phyloP scores from a whole-genome alignment of 2,329 filamentous ascomycete genomes.

The Epichloe amarillans region DNA sequence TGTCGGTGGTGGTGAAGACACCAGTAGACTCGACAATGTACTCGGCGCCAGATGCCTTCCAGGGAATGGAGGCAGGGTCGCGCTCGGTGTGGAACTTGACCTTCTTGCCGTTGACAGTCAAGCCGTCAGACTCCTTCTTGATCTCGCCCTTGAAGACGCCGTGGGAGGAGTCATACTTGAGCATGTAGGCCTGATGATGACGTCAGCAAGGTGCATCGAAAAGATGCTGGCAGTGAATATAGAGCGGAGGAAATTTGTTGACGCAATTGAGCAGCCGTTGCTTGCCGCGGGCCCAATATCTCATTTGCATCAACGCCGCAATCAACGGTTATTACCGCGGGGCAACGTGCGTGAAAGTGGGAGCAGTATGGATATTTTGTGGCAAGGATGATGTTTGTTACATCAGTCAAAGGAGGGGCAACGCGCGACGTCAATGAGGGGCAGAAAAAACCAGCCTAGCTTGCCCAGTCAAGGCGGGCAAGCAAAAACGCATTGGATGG shows the following conservation, averaged over 20 bases:
- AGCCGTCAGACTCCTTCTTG: conserved; percentile 53
- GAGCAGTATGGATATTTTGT: not conserved
- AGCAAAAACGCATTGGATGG: not conserved
- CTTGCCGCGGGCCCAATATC: too few species aligned
- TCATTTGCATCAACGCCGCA: not conserved
- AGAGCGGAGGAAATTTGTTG: not conserved
- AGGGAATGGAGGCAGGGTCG: conserved; percentile 82
- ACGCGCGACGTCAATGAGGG: conserved; percentile 3
- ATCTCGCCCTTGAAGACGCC: conserved; percentile 91
- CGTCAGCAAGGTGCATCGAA: not conserved
- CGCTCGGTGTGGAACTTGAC: conserved; percentile 90
- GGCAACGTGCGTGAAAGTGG: not conserved
- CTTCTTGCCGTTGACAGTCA: conserved; percentile 87
- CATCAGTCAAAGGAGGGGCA: conserved; percentile 8
- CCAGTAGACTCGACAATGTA: conserved; percentile 97
- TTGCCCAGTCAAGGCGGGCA: not conserved
- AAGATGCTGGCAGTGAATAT: not conserved
- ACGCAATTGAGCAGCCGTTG: not conserved
- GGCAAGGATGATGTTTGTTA: not conserved
- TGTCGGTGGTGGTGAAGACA: conserved; percentile 98
- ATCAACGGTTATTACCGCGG: not conserved
- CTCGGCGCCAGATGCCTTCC: conserved; percentile 72
- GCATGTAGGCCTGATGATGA: conserved; percentile 75
- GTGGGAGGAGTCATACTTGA: conserved; percentile 98
- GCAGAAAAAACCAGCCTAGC: not conserved